These are phyloP conservation scores for Crithidia fasciculata DNA, from an alignment of 208 protist genomes.

Conservation along the genomic window DNA sequence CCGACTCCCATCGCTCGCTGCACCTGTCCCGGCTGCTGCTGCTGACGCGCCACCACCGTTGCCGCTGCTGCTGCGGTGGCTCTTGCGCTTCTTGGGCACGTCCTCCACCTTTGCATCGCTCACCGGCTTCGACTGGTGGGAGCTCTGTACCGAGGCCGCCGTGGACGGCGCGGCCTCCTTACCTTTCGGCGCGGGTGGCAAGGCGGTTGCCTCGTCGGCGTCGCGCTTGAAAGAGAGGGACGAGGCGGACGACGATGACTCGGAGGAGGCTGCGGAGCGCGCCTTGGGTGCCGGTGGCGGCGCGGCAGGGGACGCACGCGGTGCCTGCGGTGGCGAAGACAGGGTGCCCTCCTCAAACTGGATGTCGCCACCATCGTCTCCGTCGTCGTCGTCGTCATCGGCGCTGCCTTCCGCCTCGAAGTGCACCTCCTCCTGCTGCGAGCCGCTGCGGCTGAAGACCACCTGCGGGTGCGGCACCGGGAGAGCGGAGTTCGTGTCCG, in stretches of 20 bases:
- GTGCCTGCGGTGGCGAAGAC: background rate
- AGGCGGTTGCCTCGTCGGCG: conserved; percentile 35
- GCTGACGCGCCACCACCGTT: too few relatives aligned
- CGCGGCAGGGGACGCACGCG: background rate
- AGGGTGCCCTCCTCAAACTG: conserved; percentile 34
- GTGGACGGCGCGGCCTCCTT: conserved; percentile 9
- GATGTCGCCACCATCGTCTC: conserved; percentile 24
- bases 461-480: conserved; percentile 17
- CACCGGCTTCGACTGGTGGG: conserved; percentile 3
- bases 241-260: conserved; percentile 15
- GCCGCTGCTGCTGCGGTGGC: conserved; percentile 1
- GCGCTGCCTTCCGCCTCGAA: conserved; percentile 16
- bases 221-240: conserved; percentile 39
- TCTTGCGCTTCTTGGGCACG: conserved; percentile 11
- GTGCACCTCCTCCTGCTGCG: conserved; percentile 21
- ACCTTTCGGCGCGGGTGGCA: conserved; percentile 5
- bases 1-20: background rate
- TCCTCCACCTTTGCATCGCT: conserved; percentile 7
- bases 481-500: conserved; percentile 12
- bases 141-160: conserved; percentile 15
- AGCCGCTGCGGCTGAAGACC: conserved; percentile 14
- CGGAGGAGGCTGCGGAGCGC: background rate
- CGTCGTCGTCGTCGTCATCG: background rate
- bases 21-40: background rate
- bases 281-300: conserved; percentile 6